A percentile compares a stretch with the other conserved stretches of the same genome.
Evolutionary conservation across 2,329 filamentous ascomycete species (phyloP).

Genomic region (Scytalidium sp.): DNA sequence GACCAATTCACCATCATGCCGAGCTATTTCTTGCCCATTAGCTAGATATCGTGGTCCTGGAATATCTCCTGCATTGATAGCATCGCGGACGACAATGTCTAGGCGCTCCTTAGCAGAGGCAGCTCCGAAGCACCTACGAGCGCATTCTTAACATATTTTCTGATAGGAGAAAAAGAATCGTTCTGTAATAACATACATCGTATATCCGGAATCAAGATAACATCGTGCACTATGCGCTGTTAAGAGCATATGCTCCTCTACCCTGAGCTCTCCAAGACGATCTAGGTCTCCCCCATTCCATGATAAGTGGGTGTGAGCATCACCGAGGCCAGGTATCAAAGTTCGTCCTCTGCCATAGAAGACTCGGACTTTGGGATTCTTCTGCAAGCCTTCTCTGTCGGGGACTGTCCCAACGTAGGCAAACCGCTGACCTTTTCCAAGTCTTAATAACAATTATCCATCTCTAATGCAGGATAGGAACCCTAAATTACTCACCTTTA

Average conservation of each 20-base stretch:
- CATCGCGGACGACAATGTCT: constrained; percentile 44
- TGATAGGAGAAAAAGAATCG: background rate
- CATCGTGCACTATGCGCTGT: constrained; percentile 39
- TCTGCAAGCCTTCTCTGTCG: constrained; percentile 16
- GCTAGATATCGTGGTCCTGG: constrained; percentile 45
- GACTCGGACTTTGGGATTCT: constrained; percentile 14
- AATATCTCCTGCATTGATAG: constrained; percentile 45
- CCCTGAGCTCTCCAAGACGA: constrained; percentile 35
- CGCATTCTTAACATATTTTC: background rate
- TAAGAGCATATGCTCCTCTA: constrained; percentile 46
- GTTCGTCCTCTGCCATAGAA: constrained; percentile 30
- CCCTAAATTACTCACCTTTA: constrained; percentile 17
- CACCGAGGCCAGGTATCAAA: constrained; percentile 46
- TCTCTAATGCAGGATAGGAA: too few species aligned
- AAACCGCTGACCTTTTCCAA: constrained; percentile 26
- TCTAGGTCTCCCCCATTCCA: constrained; percentile 44
- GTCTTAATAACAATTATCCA: too few species aligned
- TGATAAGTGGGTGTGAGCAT: constrained; percentile 45
- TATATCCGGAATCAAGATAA: constrained; percentile 47
- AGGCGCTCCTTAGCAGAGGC: constrained; percentile 19
- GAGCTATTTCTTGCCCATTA: constrained; percentile 46
- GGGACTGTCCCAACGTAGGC: constrained; percentile 24
- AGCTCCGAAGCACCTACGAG: constrained; percentile 17
- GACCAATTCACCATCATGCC: constrained; percentile 40
- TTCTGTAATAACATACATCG: constrained; percentile 31